Evolutionary conservation across 306 rosid species (phyloP), one percentile per base, ranked within the genome.

Genomic region (Cucurbita ficifolia): DNA sequence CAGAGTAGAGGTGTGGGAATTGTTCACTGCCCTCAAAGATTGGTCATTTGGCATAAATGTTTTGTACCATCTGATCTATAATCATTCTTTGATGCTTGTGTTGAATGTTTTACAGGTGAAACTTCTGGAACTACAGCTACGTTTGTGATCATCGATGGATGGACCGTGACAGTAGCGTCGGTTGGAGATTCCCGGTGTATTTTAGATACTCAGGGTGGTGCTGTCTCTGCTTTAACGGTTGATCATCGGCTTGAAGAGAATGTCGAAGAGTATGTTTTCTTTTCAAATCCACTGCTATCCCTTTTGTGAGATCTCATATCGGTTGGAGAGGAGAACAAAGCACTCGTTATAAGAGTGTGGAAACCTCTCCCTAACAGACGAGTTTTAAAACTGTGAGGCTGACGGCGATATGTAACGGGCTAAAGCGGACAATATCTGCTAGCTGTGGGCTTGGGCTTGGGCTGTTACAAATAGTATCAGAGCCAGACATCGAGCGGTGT

Each of bases 101-200:
- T 0, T 29, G 51, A 67, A 10, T 40, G 48, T 65, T 82, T 65
- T 84, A 3, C 79, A 94, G 98, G 98, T 35, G 98, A 94, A 83
- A 94, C 97, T 51, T 94, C 98, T 57, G 98, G 98, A 79, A 94
- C 98, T 48, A 90, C 98, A 42, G 97, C 92, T 46, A 94, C 98
- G 8, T 88, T 90, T 82, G 97, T 94, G 53, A 87, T 94, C 76
- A 88, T 94, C 49, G 98, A 94, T 85, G 86, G 96, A 71, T 94
- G 98, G 98, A 94, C 98, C 8, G 96, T 94, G 78, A 94, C 98
- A 4, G 98, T 94, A 52, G 98, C 98, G 43, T 94, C 97, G 1
- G 98, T 94, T 73, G 98, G 98, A 74, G 98, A 94, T 70, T 90
- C 98, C 33, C 97, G 98, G 46, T 94, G 98, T 74, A 85, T 94